These are phyloP conservation scores for Acephala macrosclerotiorum DNA, from an alignment of 2,329 filamentous ascomycete genomes.

Conservation along the genomic window DNA sequence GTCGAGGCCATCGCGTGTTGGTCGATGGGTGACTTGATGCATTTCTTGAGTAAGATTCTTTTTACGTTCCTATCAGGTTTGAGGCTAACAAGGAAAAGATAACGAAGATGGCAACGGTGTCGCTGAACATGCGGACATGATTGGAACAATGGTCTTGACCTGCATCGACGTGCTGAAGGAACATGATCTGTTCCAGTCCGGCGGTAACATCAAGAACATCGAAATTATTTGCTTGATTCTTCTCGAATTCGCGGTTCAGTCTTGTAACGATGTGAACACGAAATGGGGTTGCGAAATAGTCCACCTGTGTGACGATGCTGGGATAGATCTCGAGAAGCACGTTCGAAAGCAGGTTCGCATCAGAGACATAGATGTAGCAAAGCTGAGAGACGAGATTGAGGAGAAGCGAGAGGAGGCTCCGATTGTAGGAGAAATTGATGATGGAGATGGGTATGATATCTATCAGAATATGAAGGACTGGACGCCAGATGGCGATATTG, in stretches of 20 bases:
- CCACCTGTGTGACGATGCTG: conserved; percentile 28
- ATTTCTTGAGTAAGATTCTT: conserved; percentile 25
- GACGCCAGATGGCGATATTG: no score
- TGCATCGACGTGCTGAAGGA: conserved; percentile 57
- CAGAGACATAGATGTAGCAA: conserved; percentile 18
- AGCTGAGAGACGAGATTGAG: conserved; percentile 18
- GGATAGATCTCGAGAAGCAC: conserved; percentile 27
- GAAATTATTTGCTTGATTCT: conserved; percentile 56
- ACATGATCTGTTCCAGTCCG: conserved; percentile 43
- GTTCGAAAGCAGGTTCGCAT: conserved; percentile 30
- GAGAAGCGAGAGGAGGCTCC: conserved; percentile 8
- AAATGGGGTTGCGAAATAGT: conserved; percentile 61
- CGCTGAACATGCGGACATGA: conserved; percentile 54
- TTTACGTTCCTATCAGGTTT: not conserved
- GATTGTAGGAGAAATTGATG: no score
- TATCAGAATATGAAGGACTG: no score
- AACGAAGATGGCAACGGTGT: conserved; percentile 30
- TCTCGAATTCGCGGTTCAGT: conserved; percentile 55
- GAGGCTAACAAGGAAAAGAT: conserved; percentile 16
- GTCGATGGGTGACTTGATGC: conserved; percentile 20
- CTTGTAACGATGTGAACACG: conserved; percentile 54
- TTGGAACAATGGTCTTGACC: conserved; percentile 64
- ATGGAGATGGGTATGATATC: no score
- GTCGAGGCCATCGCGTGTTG: conserved; percentile 30
- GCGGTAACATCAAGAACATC: conserved; percentile 54